Base-by-base conservation (phyloP, 140 eudicot species). In the Cichorium intybus region DNA sequence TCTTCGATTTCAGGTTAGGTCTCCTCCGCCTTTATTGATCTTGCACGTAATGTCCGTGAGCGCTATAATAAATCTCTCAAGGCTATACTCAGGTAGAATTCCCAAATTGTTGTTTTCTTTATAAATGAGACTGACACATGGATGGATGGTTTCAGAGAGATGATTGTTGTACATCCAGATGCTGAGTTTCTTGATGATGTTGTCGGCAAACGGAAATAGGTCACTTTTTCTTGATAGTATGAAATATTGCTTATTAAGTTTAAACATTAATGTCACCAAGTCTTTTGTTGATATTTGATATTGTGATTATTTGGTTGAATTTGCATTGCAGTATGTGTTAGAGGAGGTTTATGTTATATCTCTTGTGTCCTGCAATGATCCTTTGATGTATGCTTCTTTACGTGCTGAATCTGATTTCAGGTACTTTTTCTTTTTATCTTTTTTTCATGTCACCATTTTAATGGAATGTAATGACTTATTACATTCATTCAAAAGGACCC, bases 391-490 rank as follows among this genome's bases (percentile, higher is more conserved):
- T n/a, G n/a, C n/a, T n/a, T n/a, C n/a, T n/a, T n/a, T n/a, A n/a
- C n/a, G n/a, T n/a, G n/a, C n/a, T n/a, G n/a, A n/a, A n/a, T 95
- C 97, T 46, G 96, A 87, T 72, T 91, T 87, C 79, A 87, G 95
- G 95, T 87, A 83, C 39, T 47, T 31, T 27, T 18, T 26, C 27
- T 51, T 35, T 64, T 4, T 20, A 53, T 7, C 59, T 31, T 34
- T 4, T 14, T 7, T 39, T 43, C 20, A 21, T 34, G 41, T 21
- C 0, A 31, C 5, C 14, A 23, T 60, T 34, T 27, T 24, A 8
- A 41, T 1, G 21, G 35, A n/a, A 4, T 29, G 0, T 33, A 68
- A 21, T 18, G 0, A 16, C 4, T 55, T 10, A 5, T 45, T 28
- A 9, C 55, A 22, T 45, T 1, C 20, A 15, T 15, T 51, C n/a